Percentiles rank a stretch among this genome's conserved stretches.
Conservation (phyloP, 352 stramenopile genomes). For the Phytophthora macrochlamydospora region DNA sequence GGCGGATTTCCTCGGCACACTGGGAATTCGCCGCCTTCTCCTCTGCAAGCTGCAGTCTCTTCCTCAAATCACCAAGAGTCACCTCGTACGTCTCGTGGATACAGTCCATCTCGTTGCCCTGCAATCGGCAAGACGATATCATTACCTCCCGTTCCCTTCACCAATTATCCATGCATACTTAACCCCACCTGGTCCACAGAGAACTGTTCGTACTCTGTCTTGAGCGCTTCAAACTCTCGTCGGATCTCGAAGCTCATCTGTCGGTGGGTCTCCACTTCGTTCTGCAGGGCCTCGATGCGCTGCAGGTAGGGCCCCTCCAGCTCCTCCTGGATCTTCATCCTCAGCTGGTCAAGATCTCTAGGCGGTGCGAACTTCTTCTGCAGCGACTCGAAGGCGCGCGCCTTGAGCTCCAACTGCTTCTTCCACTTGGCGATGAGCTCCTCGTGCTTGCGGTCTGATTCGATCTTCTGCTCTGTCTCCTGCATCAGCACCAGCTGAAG, state of each 20-base stretch:
- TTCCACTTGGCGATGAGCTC: conserved; percentile 87
- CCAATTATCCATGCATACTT: not conserved
- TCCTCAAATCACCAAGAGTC: conserved; percentile 58
- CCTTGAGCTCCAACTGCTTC: conserved; percentile 83
- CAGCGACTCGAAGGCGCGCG: conserved; percentile 77
- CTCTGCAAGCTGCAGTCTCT: conserved; percentile 51
- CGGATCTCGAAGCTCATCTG: conserved; percentile 70
- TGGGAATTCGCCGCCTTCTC: conserved; percentile 44
- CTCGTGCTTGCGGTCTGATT: conserved; percentile 83
- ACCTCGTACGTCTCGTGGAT: conserved; percentile 74
- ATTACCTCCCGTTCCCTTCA: not conserved
- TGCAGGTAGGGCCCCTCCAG: conserved; percentile 79
- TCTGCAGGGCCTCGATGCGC: conserved; percentile 59
- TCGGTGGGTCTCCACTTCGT: conserved; percentile 76
- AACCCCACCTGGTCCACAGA: conserved; percentile 62
- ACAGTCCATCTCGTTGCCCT: conserved; percentile 78
- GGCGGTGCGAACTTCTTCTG: conserved; percentile 85
- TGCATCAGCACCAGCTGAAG: conserved; percentile 80
- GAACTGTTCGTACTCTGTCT: conserved; percentile 88
- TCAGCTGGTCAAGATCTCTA: conserved; percentile 80
- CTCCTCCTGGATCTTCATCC: conserved; percentile 85
- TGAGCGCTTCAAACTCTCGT: conserved; percentile 79
- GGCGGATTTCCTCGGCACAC: conserved; percentile 46
- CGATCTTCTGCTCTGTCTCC: conserved; percentile 84
- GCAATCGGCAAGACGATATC: not conserved